Base-by-base conservation (phyloP, 352 stramenopile species). In the Aphanomyces invadans region DNA sequence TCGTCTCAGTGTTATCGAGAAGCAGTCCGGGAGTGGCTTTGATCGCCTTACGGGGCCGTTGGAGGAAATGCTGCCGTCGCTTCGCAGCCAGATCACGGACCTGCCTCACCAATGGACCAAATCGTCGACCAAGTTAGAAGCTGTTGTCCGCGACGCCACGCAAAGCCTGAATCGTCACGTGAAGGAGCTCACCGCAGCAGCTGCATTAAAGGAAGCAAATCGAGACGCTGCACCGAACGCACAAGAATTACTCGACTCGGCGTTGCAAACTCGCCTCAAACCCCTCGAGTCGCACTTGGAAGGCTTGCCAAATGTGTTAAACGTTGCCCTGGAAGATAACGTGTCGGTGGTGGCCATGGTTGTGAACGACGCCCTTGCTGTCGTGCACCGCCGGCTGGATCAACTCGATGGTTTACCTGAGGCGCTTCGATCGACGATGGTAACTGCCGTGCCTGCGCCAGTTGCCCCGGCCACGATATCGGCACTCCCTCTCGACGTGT, bases 331-430 rank as follows among this genome's bases (percentile, higher is more conserved):
- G 4, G 49, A 57, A 57, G 49, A 57, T 26, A 57, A 57, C 29
- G 49, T 57, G 17, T 57, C 49, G 3, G 49, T 57, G 19, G 49
- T 57, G 15, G 49, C 49, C 49, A 57, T 57, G 49, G 49, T 57
- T n/a, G 49, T 57, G 12, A 57, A 57, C 25, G 49, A 57, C 29
- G 49, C 49, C 21, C 49, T 57, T 26, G 49, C 49, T 21, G 29
- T 57, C 5, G 36, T 57, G 49, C 49, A 57, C 29, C 49, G 49
- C 25, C 21, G 49, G 25, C 29, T 57, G 49, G 49, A 57, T 26
- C 11, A 15, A n/a, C 15, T 57, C 17, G 49, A 57, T n/a, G 19
- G 49, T 1, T 57, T 57, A n/a, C 49, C 49, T 5, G 29, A 32
- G n/a, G 15, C 49, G 49, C 25, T 57, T 10, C 36, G 36, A 42